These are phyloP conservation scores for Cucumis hystrix DNA, from an alignment of 306 rosid species.

Conservation along the genomic window DNA sequence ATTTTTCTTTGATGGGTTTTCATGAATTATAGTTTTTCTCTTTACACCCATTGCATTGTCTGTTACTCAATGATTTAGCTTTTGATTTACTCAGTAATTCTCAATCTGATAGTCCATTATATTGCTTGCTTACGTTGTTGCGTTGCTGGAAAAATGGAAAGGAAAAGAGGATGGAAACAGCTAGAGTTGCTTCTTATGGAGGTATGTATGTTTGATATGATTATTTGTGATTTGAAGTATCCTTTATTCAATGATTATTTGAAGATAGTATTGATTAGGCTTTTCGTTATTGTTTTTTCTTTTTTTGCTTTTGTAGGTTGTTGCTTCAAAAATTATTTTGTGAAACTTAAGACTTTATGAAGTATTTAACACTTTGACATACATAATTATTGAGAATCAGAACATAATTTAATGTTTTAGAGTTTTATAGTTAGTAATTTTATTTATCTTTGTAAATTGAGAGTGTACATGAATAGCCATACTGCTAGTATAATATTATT, in stretches of 20 bases:
- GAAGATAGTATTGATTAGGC: neutral
- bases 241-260: neutral
- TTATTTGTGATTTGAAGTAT: neutral
- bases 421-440: too few relatives aligned
- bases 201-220: conserved; percentile 20
- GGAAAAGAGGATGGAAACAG: neutral
- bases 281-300: neutral
- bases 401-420: too few relatives aligned
- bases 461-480: too few relatives aligned
- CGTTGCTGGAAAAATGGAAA: neutral
- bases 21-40: neutral
- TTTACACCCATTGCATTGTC: neutral
- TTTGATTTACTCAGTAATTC: neutral
- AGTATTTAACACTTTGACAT: too few relatives aligned
- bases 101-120: neutral
- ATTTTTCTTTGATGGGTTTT: neutral
- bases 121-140: neutral
- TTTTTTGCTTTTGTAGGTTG: too few relatives aligned
- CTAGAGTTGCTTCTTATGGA: conserved; percentile 39
- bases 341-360: too few relatives aligned
- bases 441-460: too few relatives aligned
- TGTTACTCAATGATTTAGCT: neutral
- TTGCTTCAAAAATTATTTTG: too few relatives aligned
- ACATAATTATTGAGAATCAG: too few relatives aligned
- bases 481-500: too few relatives aligned